Evolutionary conservation across 2,329 filamentous ascomycete genomes (phyloP), one percentile per base, ranked within the genome.

Genomic region (Penicillium paneum): DNA sequence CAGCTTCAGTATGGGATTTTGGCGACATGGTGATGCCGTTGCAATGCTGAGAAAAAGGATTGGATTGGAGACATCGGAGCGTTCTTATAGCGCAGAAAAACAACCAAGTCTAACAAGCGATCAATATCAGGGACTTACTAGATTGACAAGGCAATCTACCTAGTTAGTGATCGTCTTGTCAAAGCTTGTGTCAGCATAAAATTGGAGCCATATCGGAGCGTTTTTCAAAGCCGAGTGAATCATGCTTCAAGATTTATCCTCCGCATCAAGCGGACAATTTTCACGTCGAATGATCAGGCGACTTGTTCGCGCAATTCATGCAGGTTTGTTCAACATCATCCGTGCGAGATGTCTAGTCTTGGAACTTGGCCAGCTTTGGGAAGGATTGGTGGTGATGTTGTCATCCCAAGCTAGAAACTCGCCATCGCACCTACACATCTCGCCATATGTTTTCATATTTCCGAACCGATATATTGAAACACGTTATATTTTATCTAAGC

Each of bases 1-100:
- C 55, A 3, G 57, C 45, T 21, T 67, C 63, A 2, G 62, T 55
- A 12, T 55, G 24, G 15, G 15, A 42, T 11, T 47, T 40, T 8
- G 56, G 49, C 13, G 60, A 59, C 65, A 69, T 70, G 10, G 36
- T 60, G 28, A 29, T 41, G 3, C 17, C 17, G 10, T 42, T 3
- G 24, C 3, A 24, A 46, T 4, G n/a, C n/a, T n/a, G 10, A 28
- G 15, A 13, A 29, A 34, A n/a, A 3, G 15, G 24, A 39, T 2
- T 24, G 21, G 21, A 26, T 3, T 24, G 15, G n/a, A 41, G 2
- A 3, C 5, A 21, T 21, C 19, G 12, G 12, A 17, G 8, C 34
- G 19, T 29, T 42, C 41, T 54, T 54, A 54, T 56, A 45, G 19
- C 11, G 3, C 34, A 12, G 31, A 48, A 39, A 36, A 35, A 4